Percentiles rank a stretch among this genome's conserved stretches.
These are phyloP conservation scores for Castanopsis chinensis DNA, from an alignment of 306 rosid species.

Conservation along the genomic window DNA sequence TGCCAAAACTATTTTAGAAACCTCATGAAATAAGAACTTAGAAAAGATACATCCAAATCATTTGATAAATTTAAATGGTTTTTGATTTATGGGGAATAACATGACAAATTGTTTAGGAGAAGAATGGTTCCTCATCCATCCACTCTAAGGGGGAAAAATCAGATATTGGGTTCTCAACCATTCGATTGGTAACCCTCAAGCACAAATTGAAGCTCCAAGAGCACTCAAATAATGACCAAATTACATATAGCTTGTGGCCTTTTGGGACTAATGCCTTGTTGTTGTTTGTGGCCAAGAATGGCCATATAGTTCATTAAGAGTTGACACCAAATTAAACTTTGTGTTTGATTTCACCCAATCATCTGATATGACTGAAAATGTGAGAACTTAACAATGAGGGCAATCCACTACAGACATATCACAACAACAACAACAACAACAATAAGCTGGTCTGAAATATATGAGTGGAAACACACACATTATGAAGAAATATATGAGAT, in stretches of 20 bases:
- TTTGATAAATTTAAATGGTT: background rate
- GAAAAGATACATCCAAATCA: background rate
- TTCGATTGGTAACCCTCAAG: background rate
- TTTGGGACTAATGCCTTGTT: too few species aligned
- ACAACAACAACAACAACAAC: background rate
- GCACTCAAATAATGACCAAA: background rate
- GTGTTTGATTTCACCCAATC: background rate
- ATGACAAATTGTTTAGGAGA: background rate
- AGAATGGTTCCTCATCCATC: background rate
- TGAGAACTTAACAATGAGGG: background rate
- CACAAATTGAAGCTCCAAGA: background rate
- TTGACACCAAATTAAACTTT: background rate
- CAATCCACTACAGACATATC: background rate
- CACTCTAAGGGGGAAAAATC: background rate
- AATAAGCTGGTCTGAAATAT: background rate
- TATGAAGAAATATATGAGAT: constrained; percentile 18
- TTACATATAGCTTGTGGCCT: background rate
- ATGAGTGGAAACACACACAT: constrained; percentile 3
- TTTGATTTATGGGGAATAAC: background rate
- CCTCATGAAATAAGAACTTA: background rate
- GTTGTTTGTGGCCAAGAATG: background rate
- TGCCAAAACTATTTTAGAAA: constrained; percentile 2
- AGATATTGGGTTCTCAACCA: background rate
- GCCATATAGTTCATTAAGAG: background rate
- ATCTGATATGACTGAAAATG: background rate